Conservation (phyloP, 768 basidiomycete species). For the Fistulinella prunicolor region DNA sequence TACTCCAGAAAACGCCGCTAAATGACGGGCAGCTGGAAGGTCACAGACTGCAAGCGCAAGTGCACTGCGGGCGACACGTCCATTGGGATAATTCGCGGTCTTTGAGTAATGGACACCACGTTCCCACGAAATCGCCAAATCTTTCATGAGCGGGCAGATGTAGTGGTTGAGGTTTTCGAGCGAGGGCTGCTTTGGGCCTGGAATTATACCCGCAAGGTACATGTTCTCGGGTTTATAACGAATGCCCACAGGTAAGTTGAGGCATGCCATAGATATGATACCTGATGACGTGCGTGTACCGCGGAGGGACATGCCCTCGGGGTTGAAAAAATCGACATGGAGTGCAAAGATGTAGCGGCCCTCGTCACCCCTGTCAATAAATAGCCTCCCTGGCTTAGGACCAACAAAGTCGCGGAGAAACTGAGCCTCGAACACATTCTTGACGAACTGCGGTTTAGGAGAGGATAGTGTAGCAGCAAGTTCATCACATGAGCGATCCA, state of each 20-base stretch:
- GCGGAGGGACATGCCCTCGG: conserved; percentile 21
- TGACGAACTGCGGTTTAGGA: not conserved
- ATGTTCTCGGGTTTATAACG: conserved; percentile 38
- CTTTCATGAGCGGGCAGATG: conserved; percentile 33
- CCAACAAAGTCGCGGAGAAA: conserved; percentile 30
- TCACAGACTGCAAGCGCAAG: conserved; percentile 35
- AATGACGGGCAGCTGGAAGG: conserved; percentile 33
- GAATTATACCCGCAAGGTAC: conserved; percentile 37
- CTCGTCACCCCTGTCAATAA: conserved; percentile 15
- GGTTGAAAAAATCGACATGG: conserved; percentile 37
- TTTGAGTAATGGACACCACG: conserved; percentile 13
- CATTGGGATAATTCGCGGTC: conserved; percentile 15
- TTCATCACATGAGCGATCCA: not conserved
- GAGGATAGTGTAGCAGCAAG: not conserved
- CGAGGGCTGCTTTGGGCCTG: conserved; percentile 35
- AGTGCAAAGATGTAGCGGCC: conserved; percentile 32
- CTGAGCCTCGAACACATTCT: conserved; percentile 15
- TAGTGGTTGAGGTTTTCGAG: conserved; percentile 34
- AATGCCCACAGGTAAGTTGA: conserved; percentile 35
- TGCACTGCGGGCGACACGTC: conserved; percentile 22
- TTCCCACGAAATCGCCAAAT: conserved; percentile 32
- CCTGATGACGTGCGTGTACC: conserved; percentile 27
- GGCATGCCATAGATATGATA: conserved; percentile 14
- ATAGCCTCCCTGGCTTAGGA: conserved; percentile 7
- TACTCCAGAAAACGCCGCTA: conserved; percentile 16